Conservation (phyloP, 169 alveolate genomes). For the Perkinsus olseni region DNA sequence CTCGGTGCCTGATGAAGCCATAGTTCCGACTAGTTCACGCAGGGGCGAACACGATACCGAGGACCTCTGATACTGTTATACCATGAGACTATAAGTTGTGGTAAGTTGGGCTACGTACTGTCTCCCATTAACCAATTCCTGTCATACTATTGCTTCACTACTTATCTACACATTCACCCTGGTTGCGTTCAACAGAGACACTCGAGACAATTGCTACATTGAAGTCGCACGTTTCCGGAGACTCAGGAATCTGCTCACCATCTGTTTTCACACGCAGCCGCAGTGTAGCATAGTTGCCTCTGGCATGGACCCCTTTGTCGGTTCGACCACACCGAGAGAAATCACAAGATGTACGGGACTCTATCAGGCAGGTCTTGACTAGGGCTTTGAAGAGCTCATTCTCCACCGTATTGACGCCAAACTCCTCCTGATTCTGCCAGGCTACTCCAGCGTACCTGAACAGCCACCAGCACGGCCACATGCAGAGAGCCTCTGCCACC, state of each 20-base stretch:
- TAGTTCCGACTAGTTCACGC: too few relatives aligned
- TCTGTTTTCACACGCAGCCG: constrained; percentile 38
- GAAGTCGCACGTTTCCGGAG: too few relatives aligned
- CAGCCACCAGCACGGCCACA: neutral
- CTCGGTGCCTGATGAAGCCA: constrained; percentile 14
- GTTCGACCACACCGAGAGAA: constrained; percentile 61
- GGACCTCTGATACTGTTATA: too few relatives aligned
- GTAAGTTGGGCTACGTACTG: too few relatives aligned
- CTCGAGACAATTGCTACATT: too few relatives aligned
- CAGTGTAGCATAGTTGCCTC: constrained; percentile 57
- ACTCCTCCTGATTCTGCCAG: constrained; percentile 19
- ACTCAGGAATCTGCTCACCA: constrained; percentile 20
- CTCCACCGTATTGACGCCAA: constrained; percentile 20
- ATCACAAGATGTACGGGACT: constrained; percentile 17
- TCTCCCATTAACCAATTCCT: too few relatives aligned
- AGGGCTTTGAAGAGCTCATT: constrained; percentile 25
- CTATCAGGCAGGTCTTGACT: constrained; percentile 13
- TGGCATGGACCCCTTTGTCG: constrained; percentile 72
- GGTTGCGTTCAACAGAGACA: too few relatives aligned
- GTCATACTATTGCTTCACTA: too few relatives aligned
- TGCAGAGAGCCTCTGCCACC: too few relatives aligned
- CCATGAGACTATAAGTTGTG: too few relatives aligned
- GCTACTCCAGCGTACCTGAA: constrained; percentile 19
- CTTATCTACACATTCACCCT: too few relatives aligned
- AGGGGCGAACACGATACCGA: too few relatives aligned